phyloP scores from a whole-genome alignment of 2,329 filamentous ascomycete species.

The Neofusicoccum parvum region DNA sequence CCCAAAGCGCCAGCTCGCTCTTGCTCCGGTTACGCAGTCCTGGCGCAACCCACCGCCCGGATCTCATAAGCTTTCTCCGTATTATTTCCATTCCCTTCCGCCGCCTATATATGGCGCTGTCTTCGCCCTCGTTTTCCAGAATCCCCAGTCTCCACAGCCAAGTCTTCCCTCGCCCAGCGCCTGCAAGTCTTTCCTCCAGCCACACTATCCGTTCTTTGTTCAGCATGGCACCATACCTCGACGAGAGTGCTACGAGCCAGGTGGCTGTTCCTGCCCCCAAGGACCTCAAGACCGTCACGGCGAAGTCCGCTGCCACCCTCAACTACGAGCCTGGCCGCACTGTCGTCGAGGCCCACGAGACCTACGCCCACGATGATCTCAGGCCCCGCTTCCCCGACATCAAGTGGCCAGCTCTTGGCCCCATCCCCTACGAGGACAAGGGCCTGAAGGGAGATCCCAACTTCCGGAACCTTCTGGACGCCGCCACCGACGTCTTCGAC shows the following conservation, averaged over 20 bases:
- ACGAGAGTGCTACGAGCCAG: not conserved
- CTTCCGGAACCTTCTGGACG: slow-evolving; percentile 55
- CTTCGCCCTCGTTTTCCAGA: not conserved
- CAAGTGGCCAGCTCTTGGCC: slow-evolving; percentile 53
- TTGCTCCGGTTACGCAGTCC: not conserved
- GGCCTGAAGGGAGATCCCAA: slow-evolving; percentile 56
- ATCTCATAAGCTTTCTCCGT: not conserved
- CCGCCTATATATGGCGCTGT: not conserved
- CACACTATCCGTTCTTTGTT: not conserved
- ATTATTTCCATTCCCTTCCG: not conserved
- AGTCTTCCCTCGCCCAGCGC: not conserved
- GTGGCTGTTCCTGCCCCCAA: not conserved
- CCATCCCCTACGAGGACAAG: slow-evolving; percentile 56
- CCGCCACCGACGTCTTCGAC: slow-evolving; percentile 59
- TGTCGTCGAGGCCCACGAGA: slow-evolving; percentile 45
- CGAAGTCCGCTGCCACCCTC: slow-evolving; percentile 31
- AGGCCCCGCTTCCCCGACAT: slow-evolving; percentile 56
- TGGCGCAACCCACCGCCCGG: not conserved
- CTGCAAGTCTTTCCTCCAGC: not conserved
- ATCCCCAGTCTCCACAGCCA: not conserved
- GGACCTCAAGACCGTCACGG: slow-evolving; percentile 7
- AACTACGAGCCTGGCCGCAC: slow-evolving; percentile 54
- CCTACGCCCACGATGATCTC: slow-evolving; percentile 56
- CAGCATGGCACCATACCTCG: slow-evolving; percentile 22
- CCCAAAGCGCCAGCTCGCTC: slow-evolving; percentile 1